Evolutionary conservation across 345 rosid species (phyloP), one percentile per base, ranked within the genome.

Genomic region (Barbarea vulgaris): DNA sequence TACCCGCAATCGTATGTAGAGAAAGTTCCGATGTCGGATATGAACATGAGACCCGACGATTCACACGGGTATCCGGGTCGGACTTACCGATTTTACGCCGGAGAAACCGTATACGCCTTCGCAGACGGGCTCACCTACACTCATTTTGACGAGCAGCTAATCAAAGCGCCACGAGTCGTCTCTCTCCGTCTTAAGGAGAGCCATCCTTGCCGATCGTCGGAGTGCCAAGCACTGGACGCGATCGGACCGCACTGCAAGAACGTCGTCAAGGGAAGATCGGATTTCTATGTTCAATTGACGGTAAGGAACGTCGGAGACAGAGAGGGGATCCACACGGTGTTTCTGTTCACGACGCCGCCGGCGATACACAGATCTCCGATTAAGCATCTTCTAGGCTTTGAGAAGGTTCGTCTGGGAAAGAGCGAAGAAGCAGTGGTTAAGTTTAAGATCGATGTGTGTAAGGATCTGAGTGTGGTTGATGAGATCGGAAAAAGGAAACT

Each of bases 11-110:
- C 91, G 14, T 91, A 70, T 2, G 83, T 76, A 1, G 88, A 87
- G 6, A 78, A 82, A 6, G 83, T 89, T 3, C 84, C 90, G n/a
- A 91, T 91, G 97, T 78, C 93, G 4, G 82, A 84, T 50, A 91
- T 91, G 97, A 89, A 87, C 80, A 87, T 87, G 95, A 86, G 97
- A 72, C 79, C 95, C 6, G 86, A 89, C 48, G 65, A 84, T 3
- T 36, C 81, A 15, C 84, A 9, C 3, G 93, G 95, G 42, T 91
- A 89, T 70, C 97, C 97, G 0, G 95, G 93, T 10, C 73, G 95
- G 74, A 91, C 83, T 1, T 89, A 89, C 82, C 76, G 93, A 11
- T 91, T 91, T 74, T 91, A 91, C 85, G 62, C 77, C 0, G 97
- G 97, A 13, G 90, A 84, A 71, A 85, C 91, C 1, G 86, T 89